Base-by-base conservation (phyloP, 225 moss, liverwort and hornwort species). In the Marchantia polymorpha region DNA sequence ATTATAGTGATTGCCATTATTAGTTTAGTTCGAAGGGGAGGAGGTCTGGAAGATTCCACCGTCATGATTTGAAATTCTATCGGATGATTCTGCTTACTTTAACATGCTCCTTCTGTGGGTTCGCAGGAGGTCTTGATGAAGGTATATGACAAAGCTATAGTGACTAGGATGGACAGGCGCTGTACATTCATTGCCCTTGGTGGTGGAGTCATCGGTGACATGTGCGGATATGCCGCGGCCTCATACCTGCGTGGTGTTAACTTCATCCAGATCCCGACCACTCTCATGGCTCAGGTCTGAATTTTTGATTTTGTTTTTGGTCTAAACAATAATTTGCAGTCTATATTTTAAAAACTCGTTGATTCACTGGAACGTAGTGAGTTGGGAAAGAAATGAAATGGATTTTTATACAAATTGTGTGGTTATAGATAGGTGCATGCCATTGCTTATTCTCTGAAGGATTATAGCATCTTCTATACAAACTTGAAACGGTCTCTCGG, bases 171-270 rank as follows among this genome's bases (percentile, higher is more conserved):
- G 99, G 99, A 99, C 80, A 85, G 99, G 76, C 86, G 92, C 55
- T 95, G 95, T 80, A 99, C 99, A 51, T 99, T 99, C 79, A 83
- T 99, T 78, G 99, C 99, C 19, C 84, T 99, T 69, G 99, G 95
- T 77, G 95, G 99, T 74, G 99, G 99, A 78, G 99, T 99, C 16
- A 93, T 99, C 25, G 99, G 99, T 73, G 99, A 99, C 74, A 95
- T 95, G 99, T 99, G 99, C 75, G 99, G 99, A 72, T 99, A 94
- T 81, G 99, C 95, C 58, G 99, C 99, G 61, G 99, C 99, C 14
- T 99, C 99, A 67, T 99, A 93, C 78, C 82, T 99, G 68, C 92
- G 99, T 81, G 99, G 99, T 60, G 99, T 99, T 53, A 95, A 99
- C 78, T 99, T 99, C 75, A 95, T 99, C 76, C 99, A 99, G 78